Evolutionary conservation across 257 asterid species (phyloP), one percentile per base, ranked within the genome.

Genomic region (Nemophila menziesii): DNA sequence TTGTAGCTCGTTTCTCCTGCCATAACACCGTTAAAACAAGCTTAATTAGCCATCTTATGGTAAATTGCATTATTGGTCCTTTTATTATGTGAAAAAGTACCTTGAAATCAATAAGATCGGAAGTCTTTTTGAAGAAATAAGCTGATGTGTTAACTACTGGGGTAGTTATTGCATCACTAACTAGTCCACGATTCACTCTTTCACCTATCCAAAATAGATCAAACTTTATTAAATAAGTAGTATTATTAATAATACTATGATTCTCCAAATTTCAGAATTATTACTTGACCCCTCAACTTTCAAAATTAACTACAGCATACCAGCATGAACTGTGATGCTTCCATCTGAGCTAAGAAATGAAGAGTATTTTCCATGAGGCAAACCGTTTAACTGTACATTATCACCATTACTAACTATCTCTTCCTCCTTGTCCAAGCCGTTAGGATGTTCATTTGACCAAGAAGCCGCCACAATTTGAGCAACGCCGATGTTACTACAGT

Each of bases 391-490:
- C 79, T 74, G 76, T 47, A 66, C 85, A 71, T 48, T 65, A 52
- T 62, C 71, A 20, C 62, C 73, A 29, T 55, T 40, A 59, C 17
- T 27, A 47, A 29, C 16, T 33, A 57, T 60, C 48, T 49, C 61
- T 48, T 58, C 59, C 58, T 45, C 79, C 57, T 56, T 64, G 38
- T 64, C 75, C 19, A 13, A 63, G 50, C 77, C 77, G 56, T 60
- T 62, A 13, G 15, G 48, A 44, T 49, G 74, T 63, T 80, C 68
- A 67, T 80, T 74, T 0, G 98, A 70, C 98, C 98, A 89, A 33
- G 94, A 78, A 54, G 98, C 98, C 61, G 96, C 96, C 18, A 79
- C 98, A 22, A 90, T 68, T 65, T 90, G 98, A 7, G 98, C 98
- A 11, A 90, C 93, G 27, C 98, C 95, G 45, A 90, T 90, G 64